Base-by-base conservation (phyloP, 139 green algal genomes). In the Coelastrella sp. region DNA sequence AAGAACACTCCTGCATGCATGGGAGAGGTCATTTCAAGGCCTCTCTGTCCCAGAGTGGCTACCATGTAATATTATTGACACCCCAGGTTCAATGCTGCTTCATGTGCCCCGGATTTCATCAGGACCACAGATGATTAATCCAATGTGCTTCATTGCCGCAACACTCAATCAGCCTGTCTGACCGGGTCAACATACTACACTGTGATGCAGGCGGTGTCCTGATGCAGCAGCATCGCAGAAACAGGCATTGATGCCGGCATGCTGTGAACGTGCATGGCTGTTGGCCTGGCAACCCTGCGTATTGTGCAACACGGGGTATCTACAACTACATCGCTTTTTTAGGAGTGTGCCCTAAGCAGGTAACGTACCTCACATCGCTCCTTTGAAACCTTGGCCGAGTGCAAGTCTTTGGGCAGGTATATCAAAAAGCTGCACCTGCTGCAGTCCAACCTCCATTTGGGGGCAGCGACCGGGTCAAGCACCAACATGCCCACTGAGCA, bases 381-480 rank as follows among this genome's bases (percentile, higher is more conserved):
- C 22, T 91, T 89, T 6, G 85, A 73, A 12, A 97, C 85, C 79
- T 95, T 95, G 8, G 82, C 96, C 22, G 78, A 90, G 88, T 97
- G 95, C 68, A 97, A 91, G 66, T 96, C 92, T 65, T 93, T 73
- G 0, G 96, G 95, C 27, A 99, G 92, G 81, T 97, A 97, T 22
- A 99, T 93, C 6, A 99, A 78, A 90, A 98, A 97, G 93, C 89
- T 94, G 93, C 97, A 99, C 58, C 88, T 88, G 78, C 74, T 98
- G 95, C 97, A 99, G 85, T 97, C 94, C 35, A 99, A 75, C 3
- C 96, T 93, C 96, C 96, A 98, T 57, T 93, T 93, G 19, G 96
- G 96, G 4, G 92, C 94, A 7, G 90, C 93, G 12, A 98, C 94
- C 1, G 97, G 96, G 91, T 99, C 97, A 72, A 99, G 93, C 70